Evolutionary conservation across 164 flowering plant species (phyloP), one percentile per base, ranked within the genome.

Genomic region (Tetrastigma voinierianum): DNA sequence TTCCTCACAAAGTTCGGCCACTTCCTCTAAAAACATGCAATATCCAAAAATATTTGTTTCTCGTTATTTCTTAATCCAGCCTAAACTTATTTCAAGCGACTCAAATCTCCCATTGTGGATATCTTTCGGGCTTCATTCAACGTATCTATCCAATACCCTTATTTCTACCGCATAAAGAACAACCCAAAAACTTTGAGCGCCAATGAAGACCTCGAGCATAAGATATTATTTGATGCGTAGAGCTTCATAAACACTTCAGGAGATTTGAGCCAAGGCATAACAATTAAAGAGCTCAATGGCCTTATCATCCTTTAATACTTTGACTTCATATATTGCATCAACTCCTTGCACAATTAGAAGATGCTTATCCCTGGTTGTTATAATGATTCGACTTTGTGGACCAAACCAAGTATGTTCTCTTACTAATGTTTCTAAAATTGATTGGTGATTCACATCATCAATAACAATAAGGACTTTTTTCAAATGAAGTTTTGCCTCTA

Each of bases 381-480:
- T 14, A n/a, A 69, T 62, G 9, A 69, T 46, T 25, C 61, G 51
- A 46, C 72, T 62, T 62, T 78, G 76, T 6, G 10, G 4, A 20
- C 67, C 62, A 61, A 78, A 69, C 75, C 70, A 68, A 46, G 66
- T 47, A 16, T 2, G 43, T 1, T 12, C 24, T 40, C 59, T 53
- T 4, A 32, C 59, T 32, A 76, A 21, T 1, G 69, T 62, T 56
- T 67, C 44, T 2, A 76, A 5, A 57, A 72, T 78, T 8, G 46
- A 49, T 8, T 9, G 1, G 0, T 45, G 21, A 62, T 72, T 69
- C 2, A 78, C 74, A 69, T 75, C 81, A 64, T 78, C 81, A 18
- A 78, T 61, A 44, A 78, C 65, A 12, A 78, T 9, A 48, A 78
- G 70, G 25, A 68, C 70, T 24, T 45, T 57, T 48, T 51, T 70